Evolutionary conservation across 805 yeast genomes (phyloP).

Genomic region (Yarrowia porcina): DNA sequence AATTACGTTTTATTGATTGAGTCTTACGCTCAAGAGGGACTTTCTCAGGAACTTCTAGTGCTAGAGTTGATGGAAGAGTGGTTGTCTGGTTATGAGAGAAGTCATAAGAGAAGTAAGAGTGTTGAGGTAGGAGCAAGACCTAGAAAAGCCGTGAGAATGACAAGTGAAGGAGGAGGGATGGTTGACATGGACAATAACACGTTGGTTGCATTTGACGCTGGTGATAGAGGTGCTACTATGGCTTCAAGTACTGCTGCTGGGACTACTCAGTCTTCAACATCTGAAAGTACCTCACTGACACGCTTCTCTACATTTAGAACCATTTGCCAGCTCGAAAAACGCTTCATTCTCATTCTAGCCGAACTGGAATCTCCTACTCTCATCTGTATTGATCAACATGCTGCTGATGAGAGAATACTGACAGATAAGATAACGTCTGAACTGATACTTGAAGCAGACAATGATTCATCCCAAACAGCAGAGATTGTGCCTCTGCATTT

Average conservation of each 20-base stretch:
- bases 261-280: neutral
- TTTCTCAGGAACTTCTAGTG: neutral
- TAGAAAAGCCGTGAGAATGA: neutral
- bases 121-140: neutral
- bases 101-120: neutral
- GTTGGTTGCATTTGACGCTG: neutral
- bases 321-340: neutral
- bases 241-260: no score
- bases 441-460: neutral
- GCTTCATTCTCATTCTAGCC: neutral
- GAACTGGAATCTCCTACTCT: neutral
- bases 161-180: neutral
- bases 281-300: neutral
- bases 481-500: neutral
- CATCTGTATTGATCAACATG: constrained; percentile 11
- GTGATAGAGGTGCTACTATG: no score
- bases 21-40: neutral
- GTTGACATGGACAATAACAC: neutral
- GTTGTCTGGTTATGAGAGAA: neutral
- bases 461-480: neutral
- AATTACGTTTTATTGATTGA: neutral
- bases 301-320: neutral
- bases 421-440: neutral
- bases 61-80: neutral
- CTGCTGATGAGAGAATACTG: constrained; percentile 7